These are phyloP conservation scores for Massarina eburnea DNA, from an alignment of 2,329 filamentous ascomycete genomes.

Conservation along the genomic window DNA sequence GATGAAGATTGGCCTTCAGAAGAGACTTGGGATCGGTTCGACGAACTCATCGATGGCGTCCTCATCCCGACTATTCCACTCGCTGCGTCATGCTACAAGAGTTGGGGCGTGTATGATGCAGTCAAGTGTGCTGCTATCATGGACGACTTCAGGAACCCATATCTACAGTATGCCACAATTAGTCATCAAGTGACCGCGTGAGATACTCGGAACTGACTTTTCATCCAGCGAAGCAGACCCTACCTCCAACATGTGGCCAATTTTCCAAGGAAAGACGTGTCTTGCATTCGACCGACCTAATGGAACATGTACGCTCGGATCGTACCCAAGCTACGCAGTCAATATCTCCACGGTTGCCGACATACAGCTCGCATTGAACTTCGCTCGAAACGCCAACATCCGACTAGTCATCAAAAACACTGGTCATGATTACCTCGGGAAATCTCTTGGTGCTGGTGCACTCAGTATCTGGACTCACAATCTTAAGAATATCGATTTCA, in stretches of 20 bases:
- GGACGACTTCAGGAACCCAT: constrained; percentile 7
- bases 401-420: constrained; percentile 33
- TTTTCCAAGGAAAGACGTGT: constrained; percentile 13
- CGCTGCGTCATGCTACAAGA: constrained; percentile 17
- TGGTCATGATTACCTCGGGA: constrained; percentile 31
- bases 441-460: constrained; percentile 16
- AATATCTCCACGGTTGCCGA: constrained; percentile 12
- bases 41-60: constrained; percentile 18
- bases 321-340: constrained; percentile 10
- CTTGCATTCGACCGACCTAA: constrained; percentile 6
- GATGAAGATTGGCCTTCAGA: constrained; percentile 22
- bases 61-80: constrained; percentile 25
- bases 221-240: constrained; percentile 12
- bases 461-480: constrained; percentile 23
- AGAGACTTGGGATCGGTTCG: constrained; percentile 19
- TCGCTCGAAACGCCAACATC: constrained; percentile 25
- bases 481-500: constrained; percentile 20
- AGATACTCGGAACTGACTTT: neutral
- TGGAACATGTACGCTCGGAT: constrained; percentile 12
- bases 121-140: constrained; percentile 9
- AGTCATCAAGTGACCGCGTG: neutral
- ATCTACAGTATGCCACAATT: constrained; percentile 5
- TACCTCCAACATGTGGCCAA: constrained; percentile 13
- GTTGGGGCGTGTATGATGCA: constrained; percentile 7
- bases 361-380: constrained; percentile 17